Base-by-base conservation (phyloP, 768 basidiomycete species). In the Boletus huronensis region DNA sequence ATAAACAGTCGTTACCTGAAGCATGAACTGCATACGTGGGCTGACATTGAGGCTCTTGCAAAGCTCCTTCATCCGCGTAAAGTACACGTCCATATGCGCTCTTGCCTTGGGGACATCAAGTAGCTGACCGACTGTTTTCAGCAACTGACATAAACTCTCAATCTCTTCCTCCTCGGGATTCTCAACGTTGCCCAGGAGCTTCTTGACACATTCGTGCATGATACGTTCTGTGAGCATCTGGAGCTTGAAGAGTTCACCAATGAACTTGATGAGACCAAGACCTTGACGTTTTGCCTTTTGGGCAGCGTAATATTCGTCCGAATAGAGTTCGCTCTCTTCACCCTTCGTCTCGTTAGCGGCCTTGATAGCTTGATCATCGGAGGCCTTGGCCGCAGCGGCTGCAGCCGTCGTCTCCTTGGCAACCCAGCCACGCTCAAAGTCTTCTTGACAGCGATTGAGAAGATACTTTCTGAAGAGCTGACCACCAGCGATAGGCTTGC, bases 201-300 rank as follows among this genome's bases (percentile, higher is more conserved):
- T 94, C 82, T 93, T 93, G 69, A 98, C 86, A 78, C 96, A 99
- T 73, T 93, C 90, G 77, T 94, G 90, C 91, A 98, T 99, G 75
- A 98, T 96, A 62, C 93, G 87, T 75, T 94, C 93, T 45, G 93
- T 94, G 51, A 98, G 78, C 93, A 98, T 97, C 74, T 92, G 90
- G n/a, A 99, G 78, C 76, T 98, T 98, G 87, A 93, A 99, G 51
- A 98, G 78, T 75, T 99, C 96, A 59, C 96, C 95, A 59, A 98
- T 98, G 76, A 99, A 95, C 72, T 90, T 92, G 77, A 98, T 93
- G 62, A 99, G 82, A 77, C 96, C 93, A 13, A 98, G 86, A 71
- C 96, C 95, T 58, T 92, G 90, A 57, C 95, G 90, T 77, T 98
- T 98, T 39, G 94, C 96, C 78, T 96, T 97, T 73, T 95, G 89